Base-by-base conservation (phyloP, 2,329 filamentous ascomycete genomes). In the Ascochyta pisi region DNA sequence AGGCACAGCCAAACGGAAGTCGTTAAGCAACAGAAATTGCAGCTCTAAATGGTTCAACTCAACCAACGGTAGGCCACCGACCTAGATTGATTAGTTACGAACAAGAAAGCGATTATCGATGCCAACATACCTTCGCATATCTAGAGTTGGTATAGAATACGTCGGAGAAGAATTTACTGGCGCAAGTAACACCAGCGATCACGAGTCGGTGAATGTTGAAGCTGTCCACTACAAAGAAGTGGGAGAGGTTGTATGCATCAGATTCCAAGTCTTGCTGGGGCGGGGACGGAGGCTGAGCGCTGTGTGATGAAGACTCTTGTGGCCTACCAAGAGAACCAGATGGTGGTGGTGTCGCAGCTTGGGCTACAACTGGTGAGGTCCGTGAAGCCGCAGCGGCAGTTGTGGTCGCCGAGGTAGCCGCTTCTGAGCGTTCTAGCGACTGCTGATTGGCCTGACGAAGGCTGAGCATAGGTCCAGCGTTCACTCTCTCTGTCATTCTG, bases 71-170 rank as follows among this genome's bases (percentile, higher is more conserved):
- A 99, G 83, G 44, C 95, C 95, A 59, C 95, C 95, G 70, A 99
- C 95, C 94, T 99, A 61, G 27, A n/a, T 15, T 23, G 27, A 56
- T 69, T 61, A 69, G 60, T 38, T 40, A 29, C 12, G n/a, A 23
- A 13, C 29, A 19, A 15, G 19, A 9, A 35, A 9, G 22, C 0
- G 12, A n/a, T 10, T 9, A 1, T n/a, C 23, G 15, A 12, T 15
- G 33, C 4, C 41, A 31, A 79, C 82, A 61, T 83, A 96, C 95
- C 90, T 98, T 99, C 57, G 95, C 95, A 76, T 99, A 99, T 87
- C 95, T 86, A 51, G 95, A 98, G 77, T 99, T 99, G 9, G 95
- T 99, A 75, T 98, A 99, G 70, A 99, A 99, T 37, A 98, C 94
- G 78, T 99, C 87, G 5, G 94, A 98, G 78, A 99, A 99, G 83